Base-by-base conservation (phyloP, 1,284 basidiomycete genomes). In the Ceratobasidium papillatum region DNA sequence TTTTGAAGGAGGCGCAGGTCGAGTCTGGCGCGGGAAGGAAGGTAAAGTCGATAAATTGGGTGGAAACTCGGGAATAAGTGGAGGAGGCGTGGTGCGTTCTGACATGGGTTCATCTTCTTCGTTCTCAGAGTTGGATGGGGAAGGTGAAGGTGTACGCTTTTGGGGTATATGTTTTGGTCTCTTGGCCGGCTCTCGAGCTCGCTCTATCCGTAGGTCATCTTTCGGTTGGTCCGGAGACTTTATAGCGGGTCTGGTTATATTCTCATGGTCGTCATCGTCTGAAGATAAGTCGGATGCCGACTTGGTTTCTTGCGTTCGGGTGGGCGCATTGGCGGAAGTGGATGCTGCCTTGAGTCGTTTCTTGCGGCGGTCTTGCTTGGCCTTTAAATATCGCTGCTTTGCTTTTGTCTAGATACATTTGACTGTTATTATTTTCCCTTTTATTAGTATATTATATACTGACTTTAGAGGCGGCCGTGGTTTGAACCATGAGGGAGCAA, bases 1-100 rank as follows among this genome's bases (percentile, higher is more conserved):
- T 77, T 89, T 89, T 32, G 90, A 90, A 0, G 94, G 93, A 0
- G 91, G 89, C 76, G 90, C 84, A 0, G 93, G 93, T 38, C 87
- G 84, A 3, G 84, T 84, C 4, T 94, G 93, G 4, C 90, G 82
- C 1, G 94, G 92, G 80, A 96, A 95, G 0, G 85, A 85, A 0
- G 90, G 88, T 2, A 93, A 84, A 17, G 85, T 77, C 8, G 58
- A 58, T 52, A 52, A 41, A 32, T 82, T 81, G 7, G 79, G 79
- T 7, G 81, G 81, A 17, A 80, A 79, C 9, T 34, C 30, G 9
- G 47, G 45, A 51, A 17, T 27, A 22, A 8, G 30, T 27, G 80
- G 78, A 47, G 51, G 58, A 32, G 75, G 34, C 47, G 51, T 61
- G 61, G n/a, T 5, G 49, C 58, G 58, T 74, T 77, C 76, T 66